Conservation (phyloP, 2,329 filamentous ascomycete genomes). For the Aphanocladium album region DNA sequence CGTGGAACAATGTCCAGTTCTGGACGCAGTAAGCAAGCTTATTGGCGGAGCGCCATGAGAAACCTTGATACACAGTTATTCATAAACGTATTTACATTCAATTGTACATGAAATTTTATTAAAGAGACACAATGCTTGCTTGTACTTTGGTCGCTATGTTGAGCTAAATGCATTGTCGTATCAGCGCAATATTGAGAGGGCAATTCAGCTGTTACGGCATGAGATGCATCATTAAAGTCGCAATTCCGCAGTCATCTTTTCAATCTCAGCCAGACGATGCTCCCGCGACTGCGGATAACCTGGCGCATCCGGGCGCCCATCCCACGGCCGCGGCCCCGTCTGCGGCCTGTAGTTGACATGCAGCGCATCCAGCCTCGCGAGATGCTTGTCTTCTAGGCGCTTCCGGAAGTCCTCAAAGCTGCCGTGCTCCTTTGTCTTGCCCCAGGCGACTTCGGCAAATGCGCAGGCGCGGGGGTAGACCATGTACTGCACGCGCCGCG, state of each 20-base stretch:
- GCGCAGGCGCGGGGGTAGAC: constrained; percentile 14
- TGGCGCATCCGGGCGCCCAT: constrained; percentile 14
- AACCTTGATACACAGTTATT: neutral
- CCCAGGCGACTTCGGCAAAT: constrained; percentile 17
- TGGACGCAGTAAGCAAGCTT: neutral
- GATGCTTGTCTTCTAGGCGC: constrained; percentile 10
- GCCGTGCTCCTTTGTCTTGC: constrained; percentile 5
- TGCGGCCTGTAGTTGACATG: constrained; percentile 16
- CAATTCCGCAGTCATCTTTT: neutral
- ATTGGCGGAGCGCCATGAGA: neutral
- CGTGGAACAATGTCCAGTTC: neutral
- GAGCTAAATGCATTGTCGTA: too few species aligned
- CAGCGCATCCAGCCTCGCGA: constrained; percentile 13
- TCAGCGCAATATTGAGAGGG: too few species aligned
- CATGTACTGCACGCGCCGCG: constrained; percentile 17
- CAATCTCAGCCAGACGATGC: neutral
- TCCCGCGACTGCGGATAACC: constrained; percentile 12
- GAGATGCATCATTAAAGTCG: neutral
- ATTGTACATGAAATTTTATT: neutral
- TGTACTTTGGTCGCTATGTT: too few species aligned
- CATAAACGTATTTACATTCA: neutral
- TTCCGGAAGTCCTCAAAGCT: constrained; percentile 5
- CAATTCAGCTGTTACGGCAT: too few species aligned
- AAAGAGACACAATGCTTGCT: too few species aligned
- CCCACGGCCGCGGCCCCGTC: constrained; percentile 16